A percentile compares a stretch with the other conserved stretches of the same genome.
Conservation (phyloP, 148 eudicot species). For the Cornus kousa region DNA sequence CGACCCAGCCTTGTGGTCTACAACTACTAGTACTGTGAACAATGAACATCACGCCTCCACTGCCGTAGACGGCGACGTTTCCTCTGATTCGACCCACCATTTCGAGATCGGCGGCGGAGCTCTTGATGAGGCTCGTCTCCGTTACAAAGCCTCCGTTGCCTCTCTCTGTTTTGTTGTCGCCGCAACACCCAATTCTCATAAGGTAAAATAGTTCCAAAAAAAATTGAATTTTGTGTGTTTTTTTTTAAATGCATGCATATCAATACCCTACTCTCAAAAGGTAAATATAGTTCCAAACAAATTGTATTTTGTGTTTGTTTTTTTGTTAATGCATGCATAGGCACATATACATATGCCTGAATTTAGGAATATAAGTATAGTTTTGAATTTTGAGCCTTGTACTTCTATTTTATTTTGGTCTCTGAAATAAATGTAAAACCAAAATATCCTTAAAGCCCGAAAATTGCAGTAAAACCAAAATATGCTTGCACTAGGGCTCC, state of each 20-base stretch:
- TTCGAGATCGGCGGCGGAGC: constrained; percentile 93
- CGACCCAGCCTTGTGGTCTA: constrained; percentile 74
- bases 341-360: too few species aligned
- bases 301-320: neutral
- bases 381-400: neutral
- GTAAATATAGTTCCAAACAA: constrained; percentile 17
- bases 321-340: too few species aligned
- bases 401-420: neutral
- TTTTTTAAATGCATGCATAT: too few species aligned
- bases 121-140: constrained; percentile 70
- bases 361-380: neutral
- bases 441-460: neutral
- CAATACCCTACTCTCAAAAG: constrained; percentile 61
- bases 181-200: constrained; percentile 54
- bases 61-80: constrained; percentile 10
- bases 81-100: too few species aligned
- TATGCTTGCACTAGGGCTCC: neutral
- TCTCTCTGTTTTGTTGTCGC: constrained; percentile 62
- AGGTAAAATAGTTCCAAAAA: constrained; percentile 32
- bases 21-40: constrained; percentile 18
- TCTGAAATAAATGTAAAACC: neutral
- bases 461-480: neutral
- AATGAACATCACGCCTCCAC: neutral
- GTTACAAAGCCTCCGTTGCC: constrained; percentile 62
- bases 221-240: neutral